Percentiles rank a stretch among this genome's conserved stretches.
Evolutionary conservation across 768 basidiomycete genomes (phyloP).

Genomic region (Russula earlei): DNA sequence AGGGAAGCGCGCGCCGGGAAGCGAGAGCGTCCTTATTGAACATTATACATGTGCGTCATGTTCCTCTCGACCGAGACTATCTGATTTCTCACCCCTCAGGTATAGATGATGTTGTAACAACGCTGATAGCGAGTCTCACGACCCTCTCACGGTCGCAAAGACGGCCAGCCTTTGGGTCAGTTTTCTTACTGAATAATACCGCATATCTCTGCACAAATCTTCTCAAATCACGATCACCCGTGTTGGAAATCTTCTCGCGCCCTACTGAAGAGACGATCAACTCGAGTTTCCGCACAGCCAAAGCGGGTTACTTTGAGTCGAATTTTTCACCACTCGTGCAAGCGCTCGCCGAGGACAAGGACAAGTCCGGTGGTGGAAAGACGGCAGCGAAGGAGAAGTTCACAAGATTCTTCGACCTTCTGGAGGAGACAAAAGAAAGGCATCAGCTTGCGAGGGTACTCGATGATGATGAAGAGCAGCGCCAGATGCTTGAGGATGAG

Average conservation of each 20-base stretch:
- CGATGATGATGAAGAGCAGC: slow-evolving; percentile 57
- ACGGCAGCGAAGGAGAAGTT: slow-evolving; percentile 73
- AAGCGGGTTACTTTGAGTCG: slow-evolving; percentile 75
- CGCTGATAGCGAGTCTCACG: slow-evolving; percentile 49
- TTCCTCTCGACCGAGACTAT: not conserved
- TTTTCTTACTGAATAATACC: slow-evolving; percentile 76
- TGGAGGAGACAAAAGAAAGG: slow-evolving; percentile 72
- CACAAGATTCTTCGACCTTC: slow-evolving; percentile 67
- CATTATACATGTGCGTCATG: slow-evolving; percentile 59
- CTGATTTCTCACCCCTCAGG: not conserved
- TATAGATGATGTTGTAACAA: slow-evolving; percentile 67
- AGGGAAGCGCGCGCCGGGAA: slow-evolving; percentile 39
- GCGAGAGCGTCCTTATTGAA: slow-evolving; percentile 54
- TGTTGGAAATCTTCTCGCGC: slow-evolving; percentile 47
- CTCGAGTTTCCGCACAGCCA: slow-evolving; percentile 68
- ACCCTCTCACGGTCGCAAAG: slow-evolving; percentile 50
- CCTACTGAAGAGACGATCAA: slow-evolving; percentile 53
- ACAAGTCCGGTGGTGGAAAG: slow-evolving; percentile 32
- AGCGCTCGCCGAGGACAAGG: slow-evolving; percentile 40
- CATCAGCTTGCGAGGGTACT: slow-evolving; percentile 61
- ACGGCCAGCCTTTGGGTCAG: slow-evolving; percentile 58
- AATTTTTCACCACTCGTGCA: slow-evolving; percentile 77
- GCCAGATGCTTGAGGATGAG: slow-evolving; percentile 57
- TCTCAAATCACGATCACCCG: slow-evolving; percentile 39
- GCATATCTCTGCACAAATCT: slow-evolving; percentile 57